Evolutionary conservation across 2,329 filamentous ascomycete species (phyloP).

Genomic region (Cladosporium austrohemisphaericum): DNA sequence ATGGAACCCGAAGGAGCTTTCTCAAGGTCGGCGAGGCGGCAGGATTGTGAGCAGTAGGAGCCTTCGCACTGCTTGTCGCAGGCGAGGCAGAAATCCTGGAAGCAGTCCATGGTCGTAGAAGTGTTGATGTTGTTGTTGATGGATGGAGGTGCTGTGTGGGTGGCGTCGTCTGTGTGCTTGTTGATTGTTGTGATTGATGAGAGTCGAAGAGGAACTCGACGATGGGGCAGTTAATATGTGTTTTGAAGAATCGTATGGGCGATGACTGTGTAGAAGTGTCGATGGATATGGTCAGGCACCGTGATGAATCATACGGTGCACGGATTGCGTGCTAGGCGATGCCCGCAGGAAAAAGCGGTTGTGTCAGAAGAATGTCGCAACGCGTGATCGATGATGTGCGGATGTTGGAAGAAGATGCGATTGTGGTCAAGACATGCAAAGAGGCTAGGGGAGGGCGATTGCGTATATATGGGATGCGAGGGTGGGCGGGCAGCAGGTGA

Average conservation of each 20-base stretch:
- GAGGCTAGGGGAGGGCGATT: not conserved
- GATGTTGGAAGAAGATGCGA: not conserved
- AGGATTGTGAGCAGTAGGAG: slow-evolving; percentile 89
- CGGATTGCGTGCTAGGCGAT: slow-evolving; percentile 21
- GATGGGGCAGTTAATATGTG: not conserved
- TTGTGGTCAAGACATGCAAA: not conserved
- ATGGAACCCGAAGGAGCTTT: slow-evolving; percentile 49
- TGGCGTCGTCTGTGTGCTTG: not conserved
- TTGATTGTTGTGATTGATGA: not conserved
- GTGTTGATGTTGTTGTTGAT: slow-evolving; percentile 1
- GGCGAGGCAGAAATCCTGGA: slow-evolving; percentile 86
- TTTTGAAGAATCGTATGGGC: slow-evolving; percentile 10
- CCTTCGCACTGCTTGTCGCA: slow-evolving; percentile 85
- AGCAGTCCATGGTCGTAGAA: slow-evolving; percentile 58
- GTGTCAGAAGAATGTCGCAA: slow-evolving; percentile 7
- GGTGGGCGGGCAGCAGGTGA: slow-evolving; percentile 1
- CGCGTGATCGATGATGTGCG: slow-evolving; percentile 11
- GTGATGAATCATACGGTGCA: slow-evolving; percentile 21
- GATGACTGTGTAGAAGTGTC: slow-evolving; percentile 13
- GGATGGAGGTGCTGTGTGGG: not conserved
- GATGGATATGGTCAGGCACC: slow-evolving; percentile 14
- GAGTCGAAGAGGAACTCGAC: not conserved
- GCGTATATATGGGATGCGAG: slow-evolving; percentile 1
- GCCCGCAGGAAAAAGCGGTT: slow-evolving; percentile 7
- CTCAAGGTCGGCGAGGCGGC: slow-evolving; percentile 83